A percentile compares a stretch with the other conserved stretches of the same genome.
These are phyloP conservation scores for Ormosia emarginata DNA, from an alignment of 306 rosid species.

Conservation along the genomic window DNA sequence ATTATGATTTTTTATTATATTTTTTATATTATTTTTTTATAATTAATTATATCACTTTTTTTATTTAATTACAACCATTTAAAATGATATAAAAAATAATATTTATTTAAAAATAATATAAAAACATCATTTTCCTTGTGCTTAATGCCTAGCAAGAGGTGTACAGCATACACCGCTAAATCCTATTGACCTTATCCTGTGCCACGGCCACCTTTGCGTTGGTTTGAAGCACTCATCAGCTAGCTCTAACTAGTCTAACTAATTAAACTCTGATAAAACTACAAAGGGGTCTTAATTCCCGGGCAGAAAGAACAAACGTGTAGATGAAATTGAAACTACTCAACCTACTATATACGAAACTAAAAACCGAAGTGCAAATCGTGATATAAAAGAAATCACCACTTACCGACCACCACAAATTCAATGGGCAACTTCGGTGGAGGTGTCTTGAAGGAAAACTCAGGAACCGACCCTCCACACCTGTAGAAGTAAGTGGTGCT, in stretches of 20 bases:
- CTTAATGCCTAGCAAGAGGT: neutral
- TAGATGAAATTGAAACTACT: neutral
- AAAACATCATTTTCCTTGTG: too few relatives aligned
- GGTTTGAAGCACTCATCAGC: neutral
- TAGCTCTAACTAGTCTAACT: neutral
- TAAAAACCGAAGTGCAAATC: neutral
- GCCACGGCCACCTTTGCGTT: neutral
- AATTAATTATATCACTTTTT: too few relatives aligned
- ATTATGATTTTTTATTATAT: too few relatives aligned
- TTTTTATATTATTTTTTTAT: too few relatives aligned
- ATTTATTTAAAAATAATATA: too few relatives aligned
- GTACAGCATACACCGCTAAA: neutral
- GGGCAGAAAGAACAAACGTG: neutral
- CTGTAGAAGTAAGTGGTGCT: constrained; percentile 36
- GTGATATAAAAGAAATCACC: neutral
- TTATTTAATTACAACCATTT: too few relatives aligned
- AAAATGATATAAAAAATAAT: too few relatives aligned
- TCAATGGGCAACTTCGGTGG: constrained; percentile 54
- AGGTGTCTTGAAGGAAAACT: constrained; percentile 66
- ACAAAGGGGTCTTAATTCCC: too few relatives aligned
- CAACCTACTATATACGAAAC: too few relatives aligned
- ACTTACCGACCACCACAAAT: constrained; percentile 62
- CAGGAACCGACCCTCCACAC: constrained; percentile 42
- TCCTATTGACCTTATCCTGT: neutral
- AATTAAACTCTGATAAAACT: neutral